A percentile compares a stretch with the other conserved stretches of the same genome.
phyloP scores from a whole-genome alignment of 129 eudicot species.

The Ambrosia artemisiifolia region DNA sequence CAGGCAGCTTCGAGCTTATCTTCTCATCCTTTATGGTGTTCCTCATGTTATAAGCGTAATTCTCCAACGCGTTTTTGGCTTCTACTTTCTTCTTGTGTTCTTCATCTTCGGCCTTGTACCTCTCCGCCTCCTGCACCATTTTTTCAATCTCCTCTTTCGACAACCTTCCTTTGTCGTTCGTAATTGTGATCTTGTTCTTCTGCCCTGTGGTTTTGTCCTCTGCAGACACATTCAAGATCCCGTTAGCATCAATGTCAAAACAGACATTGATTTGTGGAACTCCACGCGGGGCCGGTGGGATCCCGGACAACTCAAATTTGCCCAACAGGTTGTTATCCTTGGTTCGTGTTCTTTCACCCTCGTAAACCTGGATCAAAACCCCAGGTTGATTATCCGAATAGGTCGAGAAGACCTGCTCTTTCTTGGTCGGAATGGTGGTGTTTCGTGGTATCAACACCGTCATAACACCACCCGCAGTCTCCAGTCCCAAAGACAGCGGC shows the following conservation, averaged over 20 bases:
- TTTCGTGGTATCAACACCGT: slow-evolving; percentile 67
- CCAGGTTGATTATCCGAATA: slow-evolving; percentile 79
- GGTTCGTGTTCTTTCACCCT: slow-evolving; percentile 73
- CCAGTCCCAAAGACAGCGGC: slow-evolving; percentile 74
- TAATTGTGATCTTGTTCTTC: slow-evolving; percentile 77
- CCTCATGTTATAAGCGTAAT: slow-evolving; percentile 82
- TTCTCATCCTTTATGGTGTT: slow-evolving; percentile 72
- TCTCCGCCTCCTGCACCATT: slow-evolving; percentile 83
- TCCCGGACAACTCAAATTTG: slow-evolving; percentile 70
- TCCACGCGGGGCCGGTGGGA: slow-evolving; percentile 78
- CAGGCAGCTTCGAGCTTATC: slow-evolving; percentile 52
- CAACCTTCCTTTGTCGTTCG: slow-evolving; percentile 76
- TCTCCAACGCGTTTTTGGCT: slow-evolving; percentile 70
- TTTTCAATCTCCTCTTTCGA: slow-evolving; percentile 74
- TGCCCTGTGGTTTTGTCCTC: slow-evolving; percentile 82
- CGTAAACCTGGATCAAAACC: slow-evolving; percentile 69
- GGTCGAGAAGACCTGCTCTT: slow-evolving; percentile 79
- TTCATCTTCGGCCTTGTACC: slow-evolving; percentile 72
- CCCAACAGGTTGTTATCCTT: slow-evolving; percentile 71
- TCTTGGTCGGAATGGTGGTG: slow-evolving; percentile 87
- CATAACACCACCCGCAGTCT: slow-evolving; percentile 85
- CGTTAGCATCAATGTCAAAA: slow-evolving; percentile 76
- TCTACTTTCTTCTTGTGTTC: slow-evolving; percentile 81
- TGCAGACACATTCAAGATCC: slow-evolving; percentile 69
- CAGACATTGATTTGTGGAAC: slow-evolving; percentile 76